Evolutionary conservation across 768 basidiomycete species (phyloP), one percentile per base, ranked within the genome.

Genomic region (Amylocystis lapponica): DNA sequence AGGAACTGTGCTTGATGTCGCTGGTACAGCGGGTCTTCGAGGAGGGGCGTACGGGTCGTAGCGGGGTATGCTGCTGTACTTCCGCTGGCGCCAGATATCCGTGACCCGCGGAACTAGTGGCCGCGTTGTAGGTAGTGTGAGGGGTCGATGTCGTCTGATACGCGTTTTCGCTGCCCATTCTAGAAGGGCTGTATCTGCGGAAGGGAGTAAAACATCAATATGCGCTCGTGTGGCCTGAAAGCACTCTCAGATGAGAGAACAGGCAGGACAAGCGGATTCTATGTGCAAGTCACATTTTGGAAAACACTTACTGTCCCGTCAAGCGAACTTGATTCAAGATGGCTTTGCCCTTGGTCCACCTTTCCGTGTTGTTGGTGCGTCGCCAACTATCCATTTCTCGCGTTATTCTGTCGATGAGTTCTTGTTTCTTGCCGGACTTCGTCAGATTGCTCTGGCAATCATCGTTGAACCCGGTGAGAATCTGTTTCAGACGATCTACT

Each of bases 371-470:
- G 56, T 75, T 77, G 1, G 64, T 60, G 39, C 61, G 60, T 57
- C 75, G 75, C 82, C 84, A 88, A 39, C 55, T 45, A 47, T 84
- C 80, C 53, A 91, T 63, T 48, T 72, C 67, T 7, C 54, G 51
- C 34, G 76, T 63, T 48, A 92, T 82, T 48, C 86, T 75, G 59
- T 89, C 85, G 58, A 90, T 88, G 36, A 91, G 75, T 26, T 91
- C 90, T 54, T 88, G 84, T 59, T 92, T 92, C 68, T 86, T 90
- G 21, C 89, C 89, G 10, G 85, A 73, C 63, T 86, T 88, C 41
- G 76, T 69, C 22, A 89, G 67, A 52, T 74, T 72, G 4, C 78
- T 76, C 41, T 66, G 66, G 57, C 87, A 89, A 60, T 88, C 82
- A 27, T 86, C 85, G 66, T 88, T 89, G 52, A 91, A 71, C 20